phyloP scores from a whole-genome alignment of 208 protist species.

The Plasmodiophora brassicae region DNA sequence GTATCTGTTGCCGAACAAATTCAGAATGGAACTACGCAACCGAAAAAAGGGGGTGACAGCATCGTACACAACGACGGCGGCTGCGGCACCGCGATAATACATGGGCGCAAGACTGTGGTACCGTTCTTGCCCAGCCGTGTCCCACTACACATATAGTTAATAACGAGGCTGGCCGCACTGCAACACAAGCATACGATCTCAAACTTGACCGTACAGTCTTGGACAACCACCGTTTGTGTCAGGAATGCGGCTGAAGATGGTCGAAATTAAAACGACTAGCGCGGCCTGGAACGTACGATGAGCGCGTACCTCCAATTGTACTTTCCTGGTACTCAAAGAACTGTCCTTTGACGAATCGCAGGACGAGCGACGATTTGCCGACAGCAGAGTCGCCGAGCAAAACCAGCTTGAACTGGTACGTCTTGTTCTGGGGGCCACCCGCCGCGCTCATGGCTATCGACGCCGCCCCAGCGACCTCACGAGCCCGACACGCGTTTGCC shows the following conservation, averaged over 20 bases:
- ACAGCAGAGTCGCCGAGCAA: conserved; percentile 76
- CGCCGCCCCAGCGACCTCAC: no score
- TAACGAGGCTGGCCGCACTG: neutral
- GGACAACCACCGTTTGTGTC: conserved; percentile 76
- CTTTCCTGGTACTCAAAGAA: conserved; percentile 85
- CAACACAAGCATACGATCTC: conserved; percentile 59
- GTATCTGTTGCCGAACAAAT: no score
- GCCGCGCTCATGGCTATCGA: neutral
- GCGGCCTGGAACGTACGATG: neutral
- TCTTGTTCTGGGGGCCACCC: conserved; percentile 15
- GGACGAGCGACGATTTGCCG: conserved; percentile 75
- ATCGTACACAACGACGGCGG: conserved; percentile 80
- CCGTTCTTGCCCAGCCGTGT: conserved; percentile 72
- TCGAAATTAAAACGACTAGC: neutral
- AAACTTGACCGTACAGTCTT: conserved; percentile 81
- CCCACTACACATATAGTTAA: conserved; percentile 59
- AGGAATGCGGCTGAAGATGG: conserved; percentile 73
- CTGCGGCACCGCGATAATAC: conserved; percentile 78
- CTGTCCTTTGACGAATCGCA: conserved; percentile 81
- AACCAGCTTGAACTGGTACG: conserved; percentile 74
- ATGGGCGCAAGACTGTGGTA: conserved; percentile 80
- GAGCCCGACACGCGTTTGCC: no score
- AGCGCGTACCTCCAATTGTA: conserved; percentile 74
- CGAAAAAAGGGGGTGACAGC: no score
- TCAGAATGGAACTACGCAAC: no score